These are phyloP conservation scores for Bacidia gigantensis DNA, from an alignment of 495 filamentous ascomycete genomes.

Conservation along the genomic window DNA sequence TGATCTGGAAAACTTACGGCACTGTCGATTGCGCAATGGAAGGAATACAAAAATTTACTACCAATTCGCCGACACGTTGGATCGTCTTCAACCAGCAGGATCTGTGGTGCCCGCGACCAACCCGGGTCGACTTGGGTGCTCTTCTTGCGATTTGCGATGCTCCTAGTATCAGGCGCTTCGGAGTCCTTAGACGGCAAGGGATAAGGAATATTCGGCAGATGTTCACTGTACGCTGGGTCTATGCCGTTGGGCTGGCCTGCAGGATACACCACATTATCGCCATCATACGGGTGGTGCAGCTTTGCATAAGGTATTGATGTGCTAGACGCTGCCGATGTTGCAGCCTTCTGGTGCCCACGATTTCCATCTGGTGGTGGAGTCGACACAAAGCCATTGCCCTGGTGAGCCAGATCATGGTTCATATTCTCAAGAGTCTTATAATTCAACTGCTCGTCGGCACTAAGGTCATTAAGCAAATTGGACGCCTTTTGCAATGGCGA, in stretches of 20 bases:
- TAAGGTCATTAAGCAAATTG: slow-evolving; percentile 70
- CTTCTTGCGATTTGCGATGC: slow-evolving; percentile 47
- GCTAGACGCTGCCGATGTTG: slow-evolving; percentile 37
- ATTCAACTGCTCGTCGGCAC: slow-evolving; percentile 65
- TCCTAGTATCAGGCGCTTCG: slow-evolving; percentile 34
- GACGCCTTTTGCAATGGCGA: slow-evolving; percentile 80
- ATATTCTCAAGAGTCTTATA: slow-evolving; percentile 62
- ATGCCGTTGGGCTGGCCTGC: slow-evolving; percentile 82
- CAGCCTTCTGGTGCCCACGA: slow-evolving; percentile 28
- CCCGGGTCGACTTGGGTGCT: slow-evolving; percentile 55
- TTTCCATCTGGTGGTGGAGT: slow-evolving; percentile 32
- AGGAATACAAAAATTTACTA: slow-evolving; percentile 80
- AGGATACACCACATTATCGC: slow-evolving; percentile 78
- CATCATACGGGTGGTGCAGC: slow-evolving; percentile 38
- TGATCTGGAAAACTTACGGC: slow-evolving; percentile 50
- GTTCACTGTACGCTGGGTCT: slow-evolving; percentile 86
- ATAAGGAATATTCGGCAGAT: slow-evolving; percentile 88
- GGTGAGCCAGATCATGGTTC: slow-evolving; percentile 53
- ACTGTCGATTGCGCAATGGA: slow-evolving; percentile 78
- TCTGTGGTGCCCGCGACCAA: slow-evolving; percentile 71
- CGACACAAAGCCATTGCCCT: slow-evolving; percentile 26
- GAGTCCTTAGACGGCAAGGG: slow-evolving; percentile 47
- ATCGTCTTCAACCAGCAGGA: slow-evolving; percentile 92
- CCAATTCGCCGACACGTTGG: slow-evolving; percentile 87
- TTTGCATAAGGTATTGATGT: slow-evolving; percentile 38